Evolutionary conservation across 768 basidiomycete genomes (phyloP).

Genomic region (Tricholoma saponaceum): DNA sequence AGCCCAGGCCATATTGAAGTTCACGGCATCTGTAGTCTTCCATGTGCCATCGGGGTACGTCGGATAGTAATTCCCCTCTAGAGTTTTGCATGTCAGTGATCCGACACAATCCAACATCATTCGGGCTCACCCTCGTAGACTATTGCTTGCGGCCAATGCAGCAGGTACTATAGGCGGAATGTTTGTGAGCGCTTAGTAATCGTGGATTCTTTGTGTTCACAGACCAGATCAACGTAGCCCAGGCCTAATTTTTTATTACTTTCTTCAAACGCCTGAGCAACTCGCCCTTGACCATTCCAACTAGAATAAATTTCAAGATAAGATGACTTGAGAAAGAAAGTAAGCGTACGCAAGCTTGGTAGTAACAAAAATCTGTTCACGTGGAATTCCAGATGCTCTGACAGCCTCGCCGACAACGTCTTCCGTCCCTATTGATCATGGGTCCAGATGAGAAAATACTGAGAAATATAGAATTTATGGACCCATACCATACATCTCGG

Average conservation of each 20-base stretch:
- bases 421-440: constrained; percentile 28
- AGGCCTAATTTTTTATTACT: constrained; percentile 35
- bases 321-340: neutral
- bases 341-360: constrained; percentile 41
- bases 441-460: too few relatives aligned
- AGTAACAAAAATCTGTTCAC: constrained; percentile 45
- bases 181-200: neutral
- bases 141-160: constrained; percentile 46
- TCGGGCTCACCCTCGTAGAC: constrained; percentile 24
- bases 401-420: constrained; percentile 39
- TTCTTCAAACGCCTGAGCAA: constrained; percentile 36
- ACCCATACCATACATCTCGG: constrained; percentile 26
- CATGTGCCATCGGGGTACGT: constrained; percentile 31
- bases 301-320: constrained; percentile 14
- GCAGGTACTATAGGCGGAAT: constrained; percentile 33
- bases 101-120: neutral
- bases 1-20: constrained; percentile 44
- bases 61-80: constrained; percentile 16
- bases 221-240: constrained; percentile 46
- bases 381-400: constrained; percentile 42
- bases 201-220: neutral
- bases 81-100: neutral
- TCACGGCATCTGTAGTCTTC: constrained; percentile 25
- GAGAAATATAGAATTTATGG: neutral
- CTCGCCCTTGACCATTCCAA: constrained; percentile 33